Base-by-base conservation (phyloP, 768 basidiomycete species). In the Naganishia antarctica region DNA sequence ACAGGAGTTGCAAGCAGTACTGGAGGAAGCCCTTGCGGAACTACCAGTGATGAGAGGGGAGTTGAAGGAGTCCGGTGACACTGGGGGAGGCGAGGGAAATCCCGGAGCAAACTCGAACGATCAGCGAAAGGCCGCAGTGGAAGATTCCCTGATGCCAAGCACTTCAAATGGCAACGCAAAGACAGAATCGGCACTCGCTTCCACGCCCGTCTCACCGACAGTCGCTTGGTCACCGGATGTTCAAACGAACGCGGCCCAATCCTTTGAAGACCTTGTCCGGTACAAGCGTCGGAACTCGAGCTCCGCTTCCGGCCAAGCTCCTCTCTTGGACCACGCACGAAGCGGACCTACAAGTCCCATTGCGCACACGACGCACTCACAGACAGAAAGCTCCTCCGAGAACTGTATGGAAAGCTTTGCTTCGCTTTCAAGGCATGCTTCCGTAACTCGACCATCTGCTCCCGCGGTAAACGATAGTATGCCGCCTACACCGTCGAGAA, bases 1-100 rank as follows among this genome's bases (percentile, higher is more conserved):
- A 13, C 53, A 57, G 21, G 53, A 57, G 40, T 34, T 57, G 18
- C 53, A 57, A 57, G 53, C 53, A 34, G 53, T 57, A n/a, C n/a
- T 57, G 28, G 53, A 57, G 37, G 53, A 57, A 57, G 53, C 34
- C 7, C 34, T 57, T 11, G 53, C 28, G 13, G 53, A 57, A 25
- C 23, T 57, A 29, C 23, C 12, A 1, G 5, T 15, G n/a, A 18
- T 13, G 11, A 21, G 4, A 40, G 18, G 9, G 11, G 53, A 2
- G 23, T 11, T 32, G 21, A 21, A 41, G 13, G 11, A 6, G 43
- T 5, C 8, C n/a, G 43, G 18, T 5, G n/a, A 44, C 13, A n/a
- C 18, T 12, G n/a, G 9, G 5, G 5, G n/a, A n/a, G 5, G 5
- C 43, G 43, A 44, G 5, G 43, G 18, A 44, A 7, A 15, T 37